A percentile compares a stretch with the other conserved stretches of the same genome.
phyloP scores from a whole-genome alignment of 139 green algal genomes.

The Edaphochlamys debaryana region DNA sequence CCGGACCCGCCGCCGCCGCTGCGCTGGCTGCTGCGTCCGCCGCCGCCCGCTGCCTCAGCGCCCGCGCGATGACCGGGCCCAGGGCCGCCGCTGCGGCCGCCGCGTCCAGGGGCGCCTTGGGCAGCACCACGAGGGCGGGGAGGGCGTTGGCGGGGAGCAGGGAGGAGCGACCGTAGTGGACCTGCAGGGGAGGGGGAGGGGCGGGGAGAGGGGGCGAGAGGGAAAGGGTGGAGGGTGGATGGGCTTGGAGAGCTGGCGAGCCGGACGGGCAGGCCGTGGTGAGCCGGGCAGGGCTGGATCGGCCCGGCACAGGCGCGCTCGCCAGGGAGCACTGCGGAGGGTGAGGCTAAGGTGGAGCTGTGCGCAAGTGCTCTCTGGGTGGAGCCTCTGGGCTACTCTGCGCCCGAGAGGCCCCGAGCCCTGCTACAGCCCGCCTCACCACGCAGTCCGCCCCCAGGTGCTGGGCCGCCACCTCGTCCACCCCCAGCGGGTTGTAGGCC shows the following conservation, averaged over 20 bases:
- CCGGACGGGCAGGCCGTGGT: too few species aligned
- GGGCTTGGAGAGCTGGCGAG: too few species aligned
- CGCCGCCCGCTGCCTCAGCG: background rate
- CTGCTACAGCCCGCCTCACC: too few species aligned
- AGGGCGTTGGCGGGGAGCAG: constrained; percentile 72
- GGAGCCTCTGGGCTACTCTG: too few species aligned
- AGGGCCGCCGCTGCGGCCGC: background rate
- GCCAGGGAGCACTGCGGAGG: too few species aligned
- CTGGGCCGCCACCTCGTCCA: constrained; percentile 86
- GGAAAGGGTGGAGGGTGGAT: too few species aligned
- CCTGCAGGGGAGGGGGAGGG: constrained; percentile 54
- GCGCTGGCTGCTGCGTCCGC: constrained; percentile 10
- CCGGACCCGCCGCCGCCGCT: background rate
- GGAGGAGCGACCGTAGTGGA: constrained; percentile 93
- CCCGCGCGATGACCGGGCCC: background rate
- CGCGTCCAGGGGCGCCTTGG: constrained; percentile 40
- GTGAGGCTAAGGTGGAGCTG: too few species aligned
- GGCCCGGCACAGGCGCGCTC: too few species aligned
- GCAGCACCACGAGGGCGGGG: constrained; percentile 88
- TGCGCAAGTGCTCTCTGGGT: too few species aligned
- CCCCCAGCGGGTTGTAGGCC: constrained; percentile 82
- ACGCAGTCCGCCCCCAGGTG: constrained; percentile 83
- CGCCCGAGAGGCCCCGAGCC: too few species aligned
- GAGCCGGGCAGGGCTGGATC: too few species aligned
- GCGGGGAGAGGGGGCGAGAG: background rate